phyloP scores from a whole-genome alignment of 148 eudicot genomes.

The Fagopyrum esculentum region DNA sequence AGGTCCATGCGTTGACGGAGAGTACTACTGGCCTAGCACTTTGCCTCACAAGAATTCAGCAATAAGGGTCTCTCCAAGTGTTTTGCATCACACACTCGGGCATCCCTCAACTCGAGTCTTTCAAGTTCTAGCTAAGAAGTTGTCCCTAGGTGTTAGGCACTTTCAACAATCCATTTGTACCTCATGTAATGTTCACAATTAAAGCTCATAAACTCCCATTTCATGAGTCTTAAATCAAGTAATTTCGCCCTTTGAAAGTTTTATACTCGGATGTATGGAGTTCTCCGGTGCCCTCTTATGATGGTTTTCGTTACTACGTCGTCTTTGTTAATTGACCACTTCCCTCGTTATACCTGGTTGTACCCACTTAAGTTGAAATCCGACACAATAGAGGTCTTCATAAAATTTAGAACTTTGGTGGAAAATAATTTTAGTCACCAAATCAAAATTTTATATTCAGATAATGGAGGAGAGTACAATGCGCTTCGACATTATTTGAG shows the following conservation, averaged over 20 bases:
- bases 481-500: neutral
- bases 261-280: neutral
- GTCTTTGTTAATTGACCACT: neutral
- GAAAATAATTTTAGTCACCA: neutral
- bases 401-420: neutral
- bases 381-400: neutral
- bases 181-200: neutral
- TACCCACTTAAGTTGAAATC: neutral
- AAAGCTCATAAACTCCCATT: neutral
- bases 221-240: neutral
- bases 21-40: neutral
- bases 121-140: neutral
- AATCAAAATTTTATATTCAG: neutral
- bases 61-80: neutral
- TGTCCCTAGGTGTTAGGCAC: neutral
- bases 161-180: neutral
- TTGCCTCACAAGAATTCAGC: neutral
- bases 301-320: neutral
- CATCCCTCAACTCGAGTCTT: neutral
- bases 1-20: neutral
- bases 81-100: neutral
- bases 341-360: neutral
- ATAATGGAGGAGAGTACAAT: too few species aligned
- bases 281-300: neutral
- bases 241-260: neutral